Base-by-base conservation (phyloP, 768 basidiomycete genomes). In the Lentinula lateritia region DNA sequence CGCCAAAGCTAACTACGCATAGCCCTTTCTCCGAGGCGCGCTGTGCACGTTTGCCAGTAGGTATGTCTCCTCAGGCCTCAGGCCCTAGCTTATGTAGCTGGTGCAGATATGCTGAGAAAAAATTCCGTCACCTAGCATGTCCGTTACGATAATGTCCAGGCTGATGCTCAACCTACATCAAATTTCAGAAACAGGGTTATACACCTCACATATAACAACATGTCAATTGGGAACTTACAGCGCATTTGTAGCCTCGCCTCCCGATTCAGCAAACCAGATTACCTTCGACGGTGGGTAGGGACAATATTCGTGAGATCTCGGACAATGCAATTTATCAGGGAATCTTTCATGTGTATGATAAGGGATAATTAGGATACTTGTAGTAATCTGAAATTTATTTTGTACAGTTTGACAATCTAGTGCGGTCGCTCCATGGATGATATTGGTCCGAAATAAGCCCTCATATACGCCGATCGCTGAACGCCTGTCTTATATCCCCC, bases 91-190 rank as follows among this genome's bases (percentile, higher is more conserved):
- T 42, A 13, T 16, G 59, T 34, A 20, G 16, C 9, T 1, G 12
- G 18, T 18, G 10, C 0, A 42, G 38, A 28, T 18, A 16, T 50
- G 20, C 55, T 57, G 4, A 41, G 28, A 28, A 58, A 45, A 20
- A 32, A 15, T 46, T 28, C 10, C 12, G 28, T 28, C 28, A 28
- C 6, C 9, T 28, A 60, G 59, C 39, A 52, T 52, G 16, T 52
- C 59, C 20, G 59, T 60, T 8, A 52, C 59, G 12, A 52, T 60
- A 41, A 60, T 60, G 59, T 60, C 50, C 2, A 50, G 59, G 7
- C 59, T 60, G 18, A 60, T 60, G 59, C 20, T 60, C 39, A 60
- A 60, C 52, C 59, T 60, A 13, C 50, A 60, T 43, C 28, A 52
- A 13, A 59, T 59, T 23, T 45, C 58, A 34, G 46, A 50, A 20